Percentiles rank a stretch among this genome's conserved stretches.
These are phyloP conservation scores for Verticillium zaregamsianum DNA, from an alignment of 2,329 filamentous ascomycete species.

Conservation along the genomic window DNA sequence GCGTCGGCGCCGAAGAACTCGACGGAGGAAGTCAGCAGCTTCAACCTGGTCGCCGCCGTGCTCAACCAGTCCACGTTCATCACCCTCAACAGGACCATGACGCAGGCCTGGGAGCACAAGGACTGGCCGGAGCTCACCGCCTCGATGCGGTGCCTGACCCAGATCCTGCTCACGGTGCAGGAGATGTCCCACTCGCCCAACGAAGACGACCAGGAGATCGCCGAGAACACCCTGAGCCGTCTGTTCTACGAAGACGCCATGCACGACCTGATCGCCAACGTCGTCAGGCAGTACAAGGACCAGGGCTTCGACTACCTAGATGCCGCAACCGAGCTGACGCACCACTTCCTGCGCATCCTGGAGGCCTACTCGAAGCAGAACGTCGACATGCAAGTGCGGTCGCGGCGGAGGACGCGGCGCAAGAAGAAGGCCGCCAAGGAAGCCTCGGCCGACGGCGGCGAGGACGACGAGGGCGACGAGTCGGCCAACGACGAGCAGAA, in stretches of 20 bases:
- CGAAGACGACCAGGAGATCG: conserved; percentile 96
- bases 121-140: conserved; percentile 83
- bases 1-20: conserved; percentile 39
- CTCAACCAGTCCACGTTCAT: conserved; percentile 95
- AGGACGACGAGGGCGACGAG: conserved; percentile 58
- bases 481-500: conserved; percentile 67
- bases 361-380: conserved; percentile 96
- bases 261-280: conserved; percentile 78
- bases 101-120: conserved; percentile 74
- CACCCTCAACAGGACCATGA: conserved; percentile 77
- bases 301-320: conserved; percentile 94
- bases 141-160: conserved; percentile 90
- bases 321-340: conserved; percentile 81
- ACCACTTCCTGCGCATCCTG: conserved; percentile 87
- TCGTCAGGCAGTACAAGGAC: conserved; percentile 83
- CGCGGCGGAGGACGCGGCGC: conserved; percentile 65
- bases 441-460: conserved; percentile 27
- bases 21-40: conserved; percentile 63
- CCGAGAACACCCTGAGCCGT: conserved; percentile 91
- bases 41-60: conserved; percentile 82
- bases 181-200: conserved; percentile 81
- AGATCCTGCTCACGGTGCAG: conserved; percentile 87
- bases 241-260: conserved; percentile 99
- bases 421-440: conserved; percentile 64
- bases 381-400: conserved; percentile 86